These are phyloP conservation scores for Oidium heveae DNA, from an alignment of 2,329 filamentous ascomycete genomes.

Conservation along the genomic window DNA sequence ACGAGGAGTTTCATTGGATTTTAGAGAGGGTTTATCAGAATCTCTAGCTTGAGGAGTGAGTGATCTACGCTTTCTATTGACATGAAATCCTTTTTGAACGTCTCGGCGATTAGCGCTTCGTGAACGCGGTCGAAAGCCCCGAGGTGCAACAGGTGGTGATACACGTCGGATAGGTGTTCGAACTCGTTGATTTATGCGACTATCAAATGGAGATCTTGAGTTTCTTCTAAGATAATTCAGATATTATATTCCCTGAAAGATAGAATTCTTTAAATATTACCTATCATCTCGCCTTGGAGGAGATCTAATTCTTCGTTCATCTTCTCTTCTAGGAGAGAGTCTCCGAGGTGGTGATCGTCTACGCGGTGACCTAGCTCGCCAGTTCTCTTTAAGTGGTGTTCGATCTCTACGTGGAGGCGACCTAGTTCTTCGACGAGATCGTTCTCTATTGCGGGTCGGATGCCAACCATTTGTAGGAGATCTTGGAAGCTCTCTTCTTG, in stretches of 20 bases:
- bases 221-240: constrained; percentile 8
- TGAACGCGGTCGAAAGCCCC: constrained; percentile 17
- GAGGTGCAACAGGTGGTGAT: constrained; percentile 13
- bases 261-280: constrained; percentile 2
- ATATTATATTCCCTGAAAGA: constrained; percentile 1
- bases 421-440: constrained; percentile 12
- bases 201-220: constrained; percentile 15
- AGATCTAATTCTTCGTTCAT: constrained; percentile 17
- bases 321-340: constrained; percentile 15
- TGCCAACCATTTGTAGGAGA: constrained; percentile 12
- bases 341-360: constrained; percentile 12
- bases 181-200: neutral
- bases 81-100: constrained; percentile 17
- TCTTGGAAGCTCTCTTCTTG: constrained; percentile 6
- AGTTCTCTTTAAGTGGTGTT: constrained; percentile 8
- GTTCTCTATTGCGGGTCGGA: constrained; percentile 7
- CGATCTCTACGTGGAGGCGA: constrained; percentile 11
- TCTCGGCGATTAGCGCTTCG: constrained; percentile 26
- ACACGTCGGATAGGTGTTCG: neutral
- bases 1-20: constrained; percentile 20
- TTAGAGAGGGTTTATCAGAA: constrained; percentile 22
- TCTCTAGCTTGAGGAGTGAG: constrained; percentile 23
- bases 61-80: constrained; percentile 26
- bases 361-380: constrained; percentile 16
- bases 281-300: constrained; percentile 13